Base-by-base conservation (phyloP, 2,329 filamentous ascomycete species). In the Podosphaera xanthii region DNA sequence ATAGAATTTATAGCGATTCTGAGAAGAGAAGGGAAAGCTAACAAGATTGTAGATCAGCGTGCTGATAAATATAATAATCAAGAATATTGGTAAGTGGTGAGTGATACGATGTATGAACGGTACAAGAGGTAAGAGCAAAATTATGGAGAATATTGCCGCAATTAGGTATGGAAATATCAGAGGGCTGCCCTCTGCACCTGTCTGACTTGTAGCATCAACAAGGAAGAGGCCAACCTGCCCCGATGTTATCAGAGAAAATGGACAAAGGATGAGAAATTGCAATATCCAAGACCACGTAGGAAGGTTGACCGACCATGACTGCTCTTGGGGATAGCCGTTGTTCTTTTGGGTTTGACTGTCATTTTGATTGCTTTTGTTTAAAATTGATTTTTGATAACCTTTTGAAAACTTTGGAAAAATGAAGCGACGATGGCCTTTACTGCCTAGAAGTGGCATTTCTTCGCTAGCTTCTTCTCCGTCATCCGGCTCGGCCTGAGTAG, bases 51-150 rank as follows among this genome's bases (percentile, higher is more conserved):
- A 97, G 59, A 90, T 77, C 35, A 94, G 72, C 0, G 88, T 94
- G 36, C 77, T 86, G 33, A 80, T 67, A 62, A 89, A 87, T 7
- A 95, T 73, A 10, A 83, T 68, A 35, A 94, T 75, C 14, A 96
- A 71, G 65, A 94, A 82, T 0, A 84, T 73, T 0, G 92, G 90
- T 3, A 97, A 70, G 61, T 94, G 88, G 68, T 86, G 85, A 1
- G 84, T 87, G 63, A 92, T 81, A 50, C 91, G 84, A 69, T 97
- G 90, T 48, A 95, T 76, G 68, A 94, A 94, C 0, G 92, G 92
- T 0, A 83, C 78, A 2, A 88, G 70, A 0, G 92, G 92, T 0
- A 87, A 73, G 22, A 96, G 72, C 0, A 95, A 68, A 1, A 95
- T 68, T 0, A 87, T 78, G 10, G 82, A 82, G 62, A 91, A 76